phyloP scores from a whole-genome alignment of 2,329 filamentous ascomycete species.

The Plenodomus tracheiphilus region DNA sequence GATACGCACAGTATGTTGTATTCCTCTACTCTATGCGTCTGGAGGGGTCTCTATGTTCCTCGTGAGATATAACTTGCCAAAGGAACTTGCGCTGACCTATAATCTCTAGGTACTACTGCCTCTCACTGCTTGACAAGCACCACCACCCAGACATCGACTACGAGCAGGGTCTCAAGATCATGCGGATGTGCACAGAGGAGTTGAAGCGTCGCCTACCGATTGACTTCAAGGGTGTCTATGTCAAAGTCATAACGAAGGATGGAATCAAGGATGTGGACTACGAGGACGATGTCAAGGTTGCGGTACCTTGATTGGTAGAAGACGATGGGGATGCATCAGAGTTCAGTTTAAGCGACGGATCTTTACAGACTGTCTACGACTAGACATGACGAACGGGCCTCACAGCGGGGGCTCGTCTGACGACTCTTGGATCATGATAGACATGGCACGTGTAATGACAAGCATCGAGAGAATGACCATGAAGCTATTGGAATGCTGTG shows the following conservation, averaged over 20 bases:
- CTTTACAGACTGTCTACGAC: background rate
- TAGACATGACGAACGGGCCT: background rate
- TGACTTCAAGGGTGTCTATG: constrained; percentile 94
- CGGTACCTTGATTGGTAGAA: constrained; percentile 54
- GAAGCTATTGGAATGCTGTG: too few relatives aligned
- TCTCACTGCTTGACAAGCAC: constrained; percentile 97
- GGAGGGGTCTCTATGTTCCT: background rate
- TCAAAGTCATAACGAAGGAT: constrained; percentile 95
- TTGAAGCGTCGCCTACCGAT: constrained; percentile 95
- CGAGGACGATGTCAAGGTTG: constrained; percentile 76
- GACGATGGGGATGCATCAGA: background rate
- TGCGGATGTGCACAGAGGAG: constrained; percentile 95
- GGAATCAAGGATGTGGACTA: constrained; percentile 85
- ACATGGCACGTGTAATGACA: background rate
- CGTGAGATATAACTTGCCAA: background rate
- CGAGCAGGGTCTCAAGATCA: constrained; percentile 86
- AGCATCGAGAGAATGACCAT: background rate
- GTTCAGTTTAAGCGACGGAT: background rate
- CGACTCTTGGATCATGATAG: background rate
- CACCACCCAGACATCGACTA: constrained; percentile 92
- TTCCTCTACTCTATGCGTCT: background rate
- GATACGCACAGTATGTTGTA: constrained; percentile 84
- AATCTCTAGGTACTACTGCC: constrained; percentile 80
- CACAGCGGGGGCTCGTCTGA: background rate
- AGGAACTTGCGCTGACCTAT: constrained; percentile 1